These are phyloP conservation scores for Gymnopilus junonius DNA, from an alignment of 768 basidiomycete genomes.

Conservation along the genomic window DNA sequence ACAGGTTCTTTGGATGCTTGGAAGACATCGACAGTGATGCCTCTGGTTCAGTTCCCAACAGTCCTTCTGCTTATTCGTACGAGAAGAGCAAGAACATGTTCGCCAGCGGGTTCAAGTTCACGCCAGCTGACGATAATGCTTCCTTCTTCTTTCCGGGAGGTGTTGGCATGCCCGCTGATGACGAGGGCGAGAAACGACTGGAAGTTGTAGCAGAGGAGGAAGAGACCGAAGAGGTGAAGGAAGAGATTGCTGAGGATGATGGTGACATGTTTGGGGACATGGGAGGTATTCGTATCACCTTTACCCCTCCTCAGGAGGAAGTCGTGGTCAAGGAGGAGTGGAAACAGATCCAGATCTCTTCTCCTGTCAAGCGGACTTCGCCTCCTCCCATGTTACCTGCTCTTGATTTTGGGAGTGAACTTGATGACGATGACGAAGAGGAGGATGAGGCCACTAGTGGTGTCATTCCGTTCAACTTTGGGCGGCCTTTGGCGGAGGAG, in stretches of 20 bases:
- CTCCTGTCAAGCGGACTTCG: conserved; percentile 32
- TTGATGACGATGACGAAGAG: conserved; percentile 31
- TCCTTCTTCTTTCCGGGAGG: conserved; percentile 48
- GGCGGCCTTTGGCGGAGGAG: conserved; percentile 24
- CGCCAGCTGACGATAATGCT: conserved; percentile 54
- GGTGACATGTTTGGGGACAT: conserved; percentile 64
- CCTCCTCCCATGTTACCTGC: conserved; percentile 38
- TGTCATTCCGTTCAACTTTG: conserved; percentile 41
- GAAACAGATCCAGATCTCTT: conserved; percentile 30
- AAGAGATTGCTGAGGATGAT: conserved; percentile 39
- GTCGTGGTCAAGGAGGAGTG: conserved; percentile 30
- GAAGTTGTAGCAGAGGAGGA: conserved; percentile 34
- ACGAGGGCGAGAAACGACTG: conserved; percentile 46
- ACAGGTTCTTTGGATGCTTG: conserved; percentile 78
- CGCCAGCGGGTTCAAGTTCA: conserved; percentile 52
- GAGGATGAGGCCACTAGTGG: conserved; percentile 22
- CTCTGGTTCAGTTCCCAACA: conserved; percentile 44
- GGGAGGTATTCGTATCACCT: conserved; percentile 76
- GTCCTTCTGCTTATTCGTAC: conserved; percentile 45
- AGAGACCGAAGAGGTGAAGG: conserved; percentile 41
- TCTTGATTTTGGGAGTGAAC: conserved; percentile 36
- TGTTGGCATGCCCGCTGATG: conserved; percentile 47
- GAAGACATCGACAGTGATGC: conserved; percentile 52
- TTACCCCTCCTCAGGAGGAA: conserved; percentile 62
- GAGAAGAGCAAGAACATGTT: conserved; percentile 68